These are phyloP conservation scores for Penicillium argentinense DNA, from an alignment of 495 filamentous ascomycete species.

Conservation along the genomic window DNA sequence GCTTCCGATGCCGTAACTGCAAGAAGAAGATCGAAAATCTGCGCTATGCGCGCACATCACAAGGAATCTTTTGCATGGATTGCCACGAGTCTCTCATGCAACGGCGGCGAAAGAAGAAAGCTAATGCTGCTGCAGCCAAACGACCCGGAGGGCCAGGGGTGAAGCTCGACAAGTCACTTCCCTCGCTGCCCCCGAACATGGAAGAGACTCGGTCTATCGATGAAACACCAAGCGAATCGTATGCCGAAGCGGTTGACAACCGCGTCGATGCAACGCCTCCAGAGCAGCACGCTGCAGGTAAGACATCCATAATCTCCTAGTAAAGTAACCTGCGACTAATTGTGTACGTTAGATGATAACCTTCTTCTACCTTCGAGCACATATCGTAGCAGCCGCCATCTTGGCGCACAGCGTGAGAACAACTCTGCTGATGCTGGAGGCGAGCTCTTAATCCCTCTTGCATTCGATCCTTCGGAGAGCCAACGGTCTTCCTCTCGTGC, in stretches of 20 bases:
- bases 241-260: slow-evolving; percentile 51
- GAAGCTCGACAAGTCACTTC: slow-evolving; percentile 89
- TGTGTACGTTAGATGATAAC: slow-evolving; percentile 54
- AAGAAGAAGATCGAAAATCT: slow-evolving; percentile 98
- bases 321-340: too few species aligned
- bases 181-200: slow-evolving; percentile 80
- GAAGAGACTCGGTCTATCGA: slow-evolving; percentile 64
- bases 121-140: slow-evolving; percentile 49
- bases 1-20: slow-evolving; percentile 97
- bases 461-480: slow-evolving; percentile 77
- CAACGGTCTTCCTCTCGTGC: slow-evolving; percentile 49
- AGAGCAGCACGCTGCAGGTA: slow-evolving; percentile 14
- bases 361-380: slow-evolving; percentile 70
- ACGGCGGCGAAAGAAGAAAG: slow-evolving; percentile 84
- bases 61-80: slow-evolving; percentile 99
- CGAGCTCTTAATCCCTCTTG: slow-evolving; percentile 86
- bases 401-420: slow-evolving; percentile 56
- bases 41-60: slow-evolving; percentile 94
- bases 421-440: slow-evolving; percentile 66
- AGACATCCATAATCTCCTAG: not conserved
- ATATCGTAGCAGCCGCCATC: slow-evolving; percentile 77
- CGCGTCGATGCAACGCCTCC: not conserved
- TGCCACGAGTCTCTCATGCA: slow-evolving; percentile 99
- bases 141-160: slow-evolving; percentile 56
- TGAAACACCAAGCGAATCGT: slow-evolving; percentile 61